Conservation (phyloP, 2,329 filamentous ascomycete genomes). For the Neofusicoccum laricinum region DNA sequence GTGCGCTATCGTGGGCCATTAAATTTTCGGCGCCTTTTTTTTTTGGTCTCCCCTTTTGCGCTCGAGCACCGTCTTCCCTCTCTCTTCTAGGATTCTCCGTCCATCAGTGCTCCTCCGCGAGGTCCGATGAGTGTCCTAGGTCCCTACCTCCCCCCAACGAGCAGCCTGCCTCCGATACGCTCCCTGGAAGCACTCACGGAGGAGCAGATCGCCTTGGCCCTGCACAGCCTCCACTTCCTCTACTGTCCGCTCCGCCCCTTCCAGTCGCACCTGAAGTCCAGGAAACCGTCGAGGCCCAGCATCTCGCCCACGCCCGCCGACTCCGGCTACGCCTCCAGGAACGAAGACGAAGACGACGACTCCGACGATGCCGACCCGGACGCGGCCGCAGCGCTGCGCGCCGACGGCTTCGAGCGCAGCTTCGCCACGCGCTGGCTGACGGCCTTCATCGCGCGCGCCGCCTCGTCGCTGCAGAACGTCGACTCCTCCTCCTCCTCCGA, state of each 20-base stretch:
- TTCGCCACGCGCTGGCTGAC: conserved; percentile 34
- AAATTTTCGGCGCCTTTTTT: neutral
- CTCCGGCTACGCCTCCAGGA: conserved; percentile 35
- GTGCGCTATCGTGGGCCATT: no score
- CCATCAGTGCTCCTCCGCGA: neutral
- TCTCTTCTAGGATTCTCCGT: no score
- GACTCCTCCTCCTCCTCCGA: conserved; percentile 23
- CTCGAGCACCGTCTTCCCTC: no score
- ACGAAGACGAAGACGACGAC: conserved; percentile 28
- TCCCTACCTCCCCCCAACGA: conserved; percentile 32
- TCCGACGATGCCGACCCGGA: conserved; percentile 22
- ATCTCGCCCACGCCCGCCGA: conserved; percentile 24
- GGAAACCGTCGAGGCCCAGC: conserved; percentile 12
- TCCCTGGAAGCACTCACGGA: conserved; percentile 24
- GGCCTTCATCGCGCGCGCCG: conserved; percentile 27
- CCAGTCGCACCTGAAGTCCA: conserved; percentile 14
- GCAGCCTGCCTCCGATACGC: conserved; percentile 30
- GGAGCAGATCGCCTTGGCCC: conserved; percentile 23
- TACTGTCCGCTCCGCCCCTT: conserved; percentile 35
- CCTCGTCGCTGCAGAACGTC: conserved; percentile 22
- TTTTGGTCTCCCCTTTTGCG: neutral
- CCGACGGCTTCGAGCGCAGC: conserved; percentile 32
- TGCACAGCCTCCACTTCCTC: conserved; percentile 28
- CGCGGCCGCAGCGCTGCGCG: conserved; percentile 28
- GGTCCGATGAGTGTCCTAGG: conserved; percentile 26